Base-by-base conservation (phyloP, 2,329 filamentous ascomycete species). In the Calonectria montana region DNA sequence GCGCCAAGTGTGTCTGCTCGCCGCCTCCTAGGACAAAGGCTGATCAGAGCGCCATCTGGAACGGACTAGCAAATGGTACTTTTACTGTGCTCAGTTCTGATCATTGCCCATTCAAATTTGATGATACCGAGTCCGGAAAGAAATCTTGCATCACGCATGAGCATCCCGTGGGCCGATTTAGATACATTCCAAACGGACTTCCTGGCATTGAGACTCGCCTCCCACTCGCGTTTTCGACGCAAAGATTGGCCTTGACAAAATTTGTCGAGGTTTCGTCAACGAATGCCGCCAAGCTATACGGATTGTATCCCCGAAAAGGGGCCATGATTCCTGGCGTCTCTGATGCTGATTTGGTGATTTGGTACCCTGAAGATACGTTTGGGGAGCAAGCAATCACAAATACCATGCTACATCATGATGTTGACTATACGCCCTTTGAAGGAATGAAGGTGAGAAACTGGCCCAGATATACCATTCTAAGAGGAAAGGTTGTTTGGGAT, bases 401-500 rank as follows among this genome's bases (percentile, higher is more conserved):
- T 75, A 82, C 83, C 9, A 87, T 87, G 81, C 79, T 92, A 74
- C 90, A 92, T 79, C 90, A 92, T 78, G 85, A 89, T 73, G 87
- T 91, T 2, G 90, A 92, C 76, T 91, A 92, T 76, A 91, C 90
- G 29, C 90, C 90, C 0, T 92, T 88, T 75, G 90, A 92, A 78
- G 90, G 90, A 0, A 84, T 84, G 64, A 82, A 76, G 23, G 77
- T 92, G 50, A 84, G 83, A 35, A 89, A 92, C 67, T 92, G 90
- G 90, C 91, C 90, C 10, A 84, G 90, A 23, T 91, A 89, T 76
- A 92, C 90, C 0, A 83, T 92, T 9, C 74, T 93, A 48, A 81
- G 91, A 69, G 90, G 91, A 0, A 80, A 87, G 71, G 85, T 92
- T 0, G 87, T 91, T 1, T 92, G 88, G 89, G 88, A 89, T 74